Base-by-base conservation (phyloP, 768 basidiomycete genomes). In the Leccinum olivaceopallidum region DNA sequence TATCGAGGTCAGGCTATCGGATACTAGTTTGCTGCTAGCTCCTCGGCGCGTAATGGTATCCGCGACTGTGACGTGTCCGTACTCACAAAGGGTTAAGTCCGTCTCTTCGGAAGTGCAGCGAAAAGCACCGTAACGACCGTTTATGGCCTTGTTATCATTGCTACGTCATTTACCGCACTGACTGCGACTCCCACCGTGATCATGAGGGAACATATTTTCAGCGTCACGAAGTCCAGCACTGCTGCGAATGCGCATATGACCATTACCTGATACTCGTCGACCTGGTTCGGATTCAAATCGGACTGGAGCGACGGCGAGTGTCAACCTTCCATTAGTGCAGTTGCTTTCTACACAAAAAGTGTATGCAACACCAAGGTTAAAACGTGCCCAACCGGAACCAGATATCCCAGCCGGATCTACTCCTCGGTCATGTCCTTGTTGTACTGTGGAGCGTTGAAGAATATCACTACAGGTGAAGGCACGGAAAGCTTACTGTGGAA, bases 371-470 rank as follows among this genome's bases (percentile, higher is more conserved):
- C 3, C 26, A 53, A 30, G 9, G 53, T 58, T 30, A 44, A 42
- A 54, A 12, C 5, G 32, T 32, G 44, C 58, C 26, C 26, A 39
- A 36, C 6, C 26, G 52, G 49, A 28, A 36, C 30, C 34, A 49
- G 58, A 36, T 47, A 55, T 59, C 53, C 48, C 50, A 56, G 51
- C 28, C 24, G 12, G 10, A 30, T 53, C 64, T 34, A 71, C 20
- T 69, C 72, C 57, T 75, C 70, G 52, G 64, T 65, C 80, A 90
- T 74, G 67, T 90, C 82, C 80, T 85, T 89, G 79, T 90, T 88
- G 56, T 75, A 75, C 89, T 90, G 60, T 39, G 32, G 51, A 20
- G 57, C 8, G 16, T 57, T 56, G 62, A 56, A 58, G 53, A 58
- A 55, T 47, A 26, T 57, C 36, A 49, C 20, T 44, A 22, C 48